Evolutionary conservation across 768 basidiomycete genomes (phyloP).

Genomic region (Cystobasidium tubakii): DNA sequence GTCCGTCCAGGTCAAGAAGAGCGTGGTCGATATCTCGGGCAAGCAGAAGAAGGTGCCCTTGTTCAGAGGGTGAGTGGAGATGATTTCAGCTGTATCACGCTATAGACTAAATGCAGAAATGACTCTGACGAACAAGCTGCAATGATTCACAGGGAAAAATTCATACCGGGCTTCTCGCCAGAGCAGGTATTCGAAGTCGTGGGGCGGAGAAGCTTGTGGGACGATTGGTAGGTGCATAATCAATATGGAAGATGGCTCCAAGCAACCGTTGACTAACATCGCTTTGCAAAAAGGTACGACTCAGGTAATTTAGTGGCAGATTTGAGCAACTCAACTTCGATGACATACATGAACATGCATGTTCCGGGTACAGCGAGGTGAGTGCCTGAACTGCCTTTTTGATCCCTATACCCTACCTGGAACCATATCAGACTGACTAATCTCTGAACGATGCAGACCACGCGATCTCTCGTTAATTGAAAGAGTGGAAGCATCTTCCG

Average conservation of each 20-base stretch:
- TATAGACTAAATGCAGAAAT: too few relatives aligned
- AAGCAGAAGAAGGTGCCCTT: conserved; percentile 17
- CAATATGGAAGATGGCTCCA: background rate
- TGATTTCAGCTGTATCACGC: background rate
- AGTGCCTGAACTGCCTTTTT: background rate
- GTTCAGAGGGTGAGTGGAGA: conserved; percentile 28
- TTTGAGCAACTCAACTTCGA: conserved; percentile 38
- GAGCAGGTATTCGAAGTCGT: conserved; percentile 41
- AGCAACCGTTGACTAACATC: background rate
- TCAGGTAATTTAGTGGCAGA: conserved; percentile 43
- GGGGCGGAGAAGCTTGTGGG: conserved; percentile 41
- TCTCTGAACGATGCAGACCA: conserved; percentile 4
- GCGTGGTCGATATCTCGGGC: conserved; percentile 34
- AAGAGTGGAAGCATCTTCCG: conserved; percentile 35
- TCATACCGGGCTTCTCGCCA: conserved; percentile 39
- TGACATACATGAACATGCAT: conserved; percentile 41
- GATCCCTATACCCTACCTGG: too few relatives aligned
- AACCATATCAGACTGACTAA: background rate
- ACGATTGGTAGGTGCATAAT: conserved; percentile 39
- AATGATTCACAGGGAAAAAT: conserved; percentile 26
- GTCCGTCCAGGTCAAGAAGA: conserved; percentile 37
- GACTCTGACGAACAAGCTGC: too few relatives aligned
- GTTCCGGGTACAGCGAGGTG: conserved; percentile 34
- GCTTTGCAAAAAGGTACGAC: conserved; percentile 35
- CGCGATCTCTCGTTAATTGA: conserved; percentile 44